A percentile compares a stretch with the other conserved stretches of the same genome.
Evolutionary conservation across 257 asterid species (phyloP).

Genomic region (Ballota nigra): DNA sequence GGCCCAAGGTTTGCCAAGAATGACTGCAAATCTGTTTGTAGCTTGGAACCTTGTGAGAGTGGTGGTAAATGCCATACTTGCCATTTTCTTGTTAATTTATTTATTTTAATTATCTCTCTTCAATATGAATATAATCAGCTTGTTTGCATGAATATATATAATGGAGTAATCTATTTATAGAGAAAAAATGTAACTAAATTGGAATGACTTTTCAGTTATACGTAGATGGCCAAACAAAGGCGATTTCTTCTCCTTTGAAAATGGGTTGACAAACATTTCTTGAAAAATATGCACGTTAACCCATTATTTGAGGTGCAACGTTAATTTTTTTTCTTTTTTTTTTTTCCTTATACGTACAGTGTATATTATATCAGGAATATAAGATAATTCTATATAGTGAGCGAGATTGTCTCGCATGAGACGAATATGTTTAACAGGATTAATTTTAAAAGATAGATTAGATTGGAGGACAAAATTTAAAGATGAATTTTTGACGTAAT

Average conservation of each 20-base stretch:
- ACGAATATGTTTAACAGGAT: too few species aligned
- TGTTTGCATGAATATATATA: not conserved
- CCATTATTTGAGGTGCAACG: constrained; percentile 13
- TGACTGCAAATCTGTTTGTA: constrained; percentile 13
- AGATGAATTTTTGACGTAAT: too few species aligned
- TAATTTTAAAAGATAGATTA: too few species aligned
- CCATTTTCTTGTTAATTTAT: constrained; percentile 22
- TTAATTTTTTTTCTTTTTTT: not conserved
- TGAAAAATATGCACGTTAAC: constrained; percentile 15
- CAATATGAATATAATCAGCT: not conserved
- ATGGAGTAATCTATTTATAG: constrained; percentile 22
- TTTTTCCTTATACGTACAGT: not conserved
- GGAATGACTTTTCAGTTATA: not conserved
- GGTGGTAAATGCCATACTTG: constrained; percentile 42
- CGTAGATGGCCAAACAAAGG: constrained; percentile 15
- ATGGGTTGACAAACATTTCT: constrained; percentile 1
- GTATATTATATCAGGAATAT: not conserved
- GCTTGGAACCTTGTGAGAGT: constrained; percentile 42
- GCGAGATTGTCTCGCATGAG: too few species aligned
- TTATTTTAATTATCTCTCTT: not conserved
- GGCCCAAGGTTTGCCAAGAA: constrained; percentile 18
- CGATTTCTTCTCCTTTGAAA: constrained; percentile 26
- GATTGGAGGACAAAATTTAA: too few species aligned
- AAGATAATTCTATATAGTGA: too few species aligned
- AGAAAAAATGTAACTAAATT: not conserved